phyloP scores from a whole-genome alignment of 2,329 filamentous ascomycete genomes.

The Plectosphaerella plurivora region DNA sequence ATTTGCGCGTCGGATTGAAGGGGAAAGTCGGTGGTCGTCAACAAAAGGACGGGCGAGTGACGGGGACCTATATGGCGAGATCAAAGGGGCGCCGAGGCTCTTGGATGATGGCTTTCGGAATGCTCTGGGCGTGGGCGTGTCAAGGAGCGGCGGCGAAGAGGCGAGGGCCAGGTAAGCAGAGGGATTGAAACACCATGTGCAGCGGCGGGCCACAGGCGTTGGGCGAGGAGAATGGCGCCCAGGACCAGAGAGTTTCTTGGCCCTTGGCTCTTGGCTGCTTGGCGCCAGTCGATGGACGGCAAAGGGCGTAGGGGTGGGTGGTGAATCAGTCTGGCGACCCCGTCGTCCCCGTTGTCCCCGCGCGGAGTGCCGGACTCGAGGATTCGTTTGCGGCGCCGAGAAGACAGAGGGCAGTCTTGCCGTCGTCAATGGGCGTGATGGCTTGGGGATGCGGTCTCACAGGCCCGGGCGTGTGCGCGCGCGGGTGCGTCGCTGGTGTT shows the following conservation, averaged over 20 bases:
- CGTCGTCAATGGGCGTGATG: no score
- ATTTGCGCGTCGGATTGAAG: neutral
- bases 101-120: neutral
- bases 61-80: neutral
- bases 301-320: no score
- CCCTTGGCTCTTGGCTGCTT: neutral
- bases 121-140: neutral
- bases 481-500: neutral
- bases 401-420: no score
- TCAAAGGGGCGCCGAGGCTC: neutral
- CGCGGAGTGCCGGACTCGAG: no score
- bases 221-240: neutral
- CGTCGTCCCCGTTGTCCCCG: no score
- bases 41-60: neutral
- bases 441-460: neutral
- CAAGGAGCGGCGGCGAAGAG: neutral
- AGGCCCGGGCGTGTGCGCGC: neutral
- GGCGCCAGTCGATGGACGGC: neutral
- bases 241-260: neutral
- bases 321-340: no score
- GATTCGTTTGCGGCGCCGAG: no score
- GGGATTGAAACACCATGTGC: conserved; percentile 3
- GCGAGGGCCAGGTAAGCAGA: neutral
- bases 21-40: neutral
- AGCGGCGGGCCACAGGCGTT: neutral